A percentile compares a stretch with the other conserved stretches of the same genome.
Conservation (phyloP, 305 asterid genomes). For the Salvia sclarea region DNA sequence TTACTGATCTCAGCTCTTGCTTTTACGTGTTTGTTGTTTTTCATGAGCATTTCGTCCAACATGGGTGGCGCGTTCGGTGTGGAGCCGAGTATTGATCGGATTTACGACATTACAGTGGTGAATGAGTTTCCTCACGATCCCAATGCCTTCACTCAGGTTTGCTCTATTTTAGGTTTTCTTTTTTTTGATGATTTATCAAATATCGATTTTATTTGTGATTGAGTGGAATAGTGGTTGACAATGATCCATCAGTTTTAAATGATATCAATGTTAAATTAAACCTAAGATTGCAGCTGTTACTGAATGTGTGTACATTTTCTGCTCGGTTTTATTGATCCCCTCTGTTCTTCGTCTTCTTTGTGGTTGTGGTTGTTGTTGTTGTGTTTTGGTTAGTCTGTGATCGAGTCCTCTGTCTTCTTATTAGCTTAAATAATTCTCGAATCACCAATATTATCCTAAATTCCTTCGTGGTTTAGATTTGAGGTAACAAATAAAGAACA, state of each 20-base stretch:
- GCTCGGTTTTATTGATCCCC: not conserved
- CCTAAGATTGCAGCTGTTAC: not conserved
- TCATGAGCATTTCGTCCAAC: slow-evolving; percentile 42
- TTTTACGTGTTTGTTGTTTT: slow-evolving; percentile 31
- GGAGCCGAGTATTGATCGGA: slow-evolving; percentile 31
- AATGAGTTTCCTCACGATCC: slow-evolving; percentile 80
- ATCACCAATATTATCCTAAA: not conserved
- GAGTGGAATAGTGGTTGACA: not conserved
- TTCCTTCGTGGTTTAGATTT: not conserved
- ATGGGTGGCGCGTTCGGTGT: slow-evolving; percentile 30
- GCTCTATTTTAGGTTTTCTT: not conserved
- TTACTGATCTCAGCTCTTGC: slow-evolving; percentile 40
- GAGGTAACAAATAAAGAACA: no score
- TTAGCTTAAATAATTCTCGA: not conserved
- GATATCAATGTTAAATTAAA: not conserved
- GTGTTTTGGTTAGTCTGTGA: not conserved
- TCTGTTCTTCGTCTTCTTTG: not conserved
- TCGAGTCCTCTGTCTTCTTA: not conserved
- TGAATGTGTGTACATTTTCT: slow-evolving; percentile 7
- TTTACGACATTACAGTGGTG: slow-evolving; percentile 61
- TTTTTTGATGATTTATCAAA: not conserved
- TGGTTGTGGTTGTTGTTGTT: not conserved
- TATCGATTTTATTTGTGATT: not conserved
- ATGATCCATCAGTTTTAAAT: not conserved
- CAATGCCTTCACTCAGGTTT: slow-evolving; percentile 78